A percentile compares a stretch with the other conserved stretches of the same genome.
These are phyloP conservation scores for Solanum okadae DNA, from an alignment of 257 asterid species.

Conservation along the genomic window DNA sequence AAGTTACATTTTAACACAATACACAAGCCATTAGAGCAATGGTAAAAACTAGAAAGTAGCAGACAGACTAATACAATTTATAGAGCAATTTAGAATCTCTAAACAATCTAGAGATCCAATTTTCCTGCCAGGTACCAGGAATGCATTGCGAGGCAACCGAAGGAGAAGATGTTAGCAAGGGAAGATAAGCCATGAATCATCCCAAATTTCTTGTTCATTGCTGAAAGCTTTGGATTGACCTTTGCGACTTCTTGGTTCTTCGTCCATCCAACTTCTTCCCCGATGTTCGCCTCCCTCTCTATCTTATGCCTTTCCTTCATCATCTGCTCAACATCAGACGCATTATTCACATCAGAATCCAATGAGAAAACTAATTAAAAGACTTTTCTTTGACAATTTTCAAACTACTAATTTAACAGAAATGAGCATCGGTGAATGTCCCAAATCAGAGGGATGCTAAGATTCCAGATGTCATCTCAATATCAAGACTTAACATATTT, in stretches of 20 bases:
- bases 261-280: slow-evolving; percentile 97
- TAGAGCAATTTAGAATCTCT: neutral
- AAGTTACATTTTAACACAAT: neutral
- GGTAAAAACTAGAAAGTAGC: neutral
- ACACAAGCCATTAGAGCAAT: neutral
- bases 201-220: slow-evolving; percentile 98
- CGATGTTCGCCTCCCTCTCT: slow-evolving; percentile 78
- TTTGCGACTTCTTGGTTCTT: slow-evolving; percentile 81
- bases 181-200: slow-evolving; percentile 98
- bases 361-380: neutral
- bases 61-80: neutral
- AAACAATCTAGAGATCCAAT: slow-evolving; percentile 36
- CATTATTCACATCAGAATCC: neutral
- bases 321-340: slow-evolving; percentile 46
- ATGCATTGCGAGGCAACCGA: slow-evolving; percentile 90
- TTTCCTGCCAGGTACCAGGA: slow-evolving; percentile 95
- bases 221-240: slow-evolving; percentile 75
- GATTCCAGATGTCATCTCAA: neutral
- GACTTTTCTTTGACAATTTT: neutral
- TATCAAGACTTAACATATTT: neutral
- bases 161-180: slow-evolving; percentile 79
- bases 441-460: neutral
- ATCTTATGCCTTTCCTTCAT: slow-evolving; percentile 95
- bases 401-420: neutral
- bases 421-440: neutral